Percentiles rank a stretch among this genome's conserved stretches.
Conservation (phyloP, 768 basidiomycete genomes). For the Phylloporus sp. region DNA sequence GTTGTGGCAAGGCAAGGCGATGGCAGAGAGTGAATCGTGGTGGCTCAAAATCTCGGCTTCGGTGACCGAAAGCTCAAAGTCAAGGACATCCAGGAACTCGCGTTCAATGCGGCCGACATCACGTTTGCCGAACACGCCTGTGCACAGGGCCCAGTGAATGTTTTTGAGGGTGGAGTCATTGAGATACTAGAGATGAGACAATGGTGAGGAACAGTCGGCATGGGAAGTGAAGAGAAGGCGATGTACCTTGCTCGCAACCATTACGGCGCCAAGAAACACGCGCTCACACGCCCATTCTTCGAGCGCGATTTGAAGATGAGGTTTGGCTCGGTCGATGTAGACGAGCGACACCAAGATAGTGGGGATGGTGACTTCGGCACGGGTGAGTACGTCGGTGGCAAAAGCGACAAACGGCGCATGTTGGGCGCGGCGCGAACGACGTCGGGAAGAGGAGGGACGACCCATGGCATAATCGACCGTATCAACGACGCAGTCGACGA, state of each 20-base stretch:
- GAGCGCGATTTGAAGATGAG: slow-evolving; percentile 73
- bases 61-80: slow-evolving; percentile 63
- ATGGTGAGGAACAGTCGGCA: slow-evolving; percentile 4
- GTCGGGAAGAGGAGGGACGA: slow-evolving; percentile 51
- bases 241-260: slow-evolving; percentile 76
- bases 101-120: slow-evolving; percentile 79
- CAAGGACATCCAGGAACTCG: slow-evolving; percentile 75
- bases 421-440: slow-evolving; percentile 48
- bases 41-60: slow-evolving; percentile 58
- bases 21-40: slow-evolving; percentile 33
- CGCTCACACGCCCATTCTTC: slow-evolving; percentile 87
- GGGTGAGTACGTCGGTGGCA: slow-evolving; percentile 59
- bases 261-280: slow-evolving; percentile 87
- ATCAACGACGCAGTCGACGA: slow-evolving; percentile 63
- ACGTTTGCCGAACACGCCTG: slow-evolving; percentile 75
- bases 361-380: slow-evolving; percentile 68
- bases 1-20: slow-evolving; percentile 24
- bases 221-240: slow-evolving; percentile 17
- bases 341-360: slow-evolving; percentile 66
- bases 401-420: slow-evolving; percentile 59
- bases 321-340: slow-evolving; percentile 73
- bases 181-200: slow-evolving; percentile 48
- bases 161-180: slow-evolving; percentile 92
- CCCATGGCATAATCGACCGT: slow-evolving; percentile 75
- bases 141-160: slow-evolving; percentile 85